Percentiles rank a stretch among this genome's conserved stretches.
phyloP scores from a whole-genome alignment of 495 filamentous ascomycete species.

The Bathelium albidoporum region DNA sequence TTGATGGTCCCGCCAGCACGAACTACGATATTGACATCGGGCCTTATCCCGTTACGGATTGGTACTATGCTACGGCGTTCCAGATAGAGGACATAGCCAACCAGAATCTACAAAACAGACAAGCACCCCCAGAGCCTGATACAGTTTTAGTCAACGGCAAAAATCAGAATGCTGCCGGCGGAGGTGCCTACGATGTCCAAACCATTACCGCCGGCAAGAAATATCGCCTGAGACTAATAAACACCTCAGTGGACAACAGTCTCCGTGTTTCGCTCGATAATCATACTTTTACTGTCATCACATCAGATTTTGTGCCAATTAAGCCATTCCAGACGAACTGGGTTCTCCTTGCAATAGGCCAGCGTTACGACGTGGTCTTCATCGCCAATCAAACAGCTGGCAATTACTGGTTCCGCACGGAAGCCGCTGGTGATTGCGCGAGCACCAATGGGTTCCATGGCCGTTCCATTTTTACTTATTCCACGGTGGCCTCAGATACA shows the following conservation, averaged over 20 bases:
- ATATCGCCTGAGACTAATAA: conserved; percentile 30
- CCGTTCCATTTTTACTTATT: conserved; percentile 26
- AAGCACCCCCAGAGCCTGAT: conserved; percentile 22
- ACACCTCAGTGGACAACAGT: conserved; percentile 26
- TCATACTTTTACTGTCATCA: conserved; percentile 28
- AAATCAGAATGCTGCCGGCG: conserved; percentile 21
- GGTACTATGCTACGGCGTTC: conserved; percentile 18
- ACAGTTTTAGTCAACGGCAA: conserved; percentile 32
- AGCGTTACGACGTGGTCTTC: conserved; percentile 34
- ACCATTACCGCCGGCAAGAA: conserved; percentile 27
- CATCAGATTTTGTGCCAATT: conserved; percentile 31
- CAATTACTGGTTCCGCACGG: conserved; percentile 33
- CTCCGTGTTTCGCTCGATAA: conserved; percentile 29
- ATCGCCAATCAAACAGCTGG: conserved; percentile 27
- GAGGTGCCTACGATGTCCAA: conserved; percentile 23
- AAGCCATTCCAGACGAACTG: conserved; percentile 18
- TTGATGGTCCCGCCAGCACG: conserved; percentile 30
- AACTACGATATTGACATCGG: conserved; percentile 33
- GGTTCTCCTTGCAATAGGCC: conserved; percentile 27
- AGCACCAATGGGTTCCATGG: conserved; percentile 14
- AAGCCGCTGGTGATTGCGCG: conserved; percentile 15
- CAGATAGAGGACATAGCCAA: conserved; percentile 18
- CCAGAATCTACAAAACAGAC: conserved; percentile 8
- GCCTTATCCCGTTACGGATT: conserved; percentile 25
- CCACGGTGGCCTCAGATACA: conserved; percentile 14